Percentiles rank a stretch among this genome's conserved stretches.
phyloP scores from a whole-genome alignment of 495 filamentous ascomycete species.

The Talaromyces ruber region DNA sequence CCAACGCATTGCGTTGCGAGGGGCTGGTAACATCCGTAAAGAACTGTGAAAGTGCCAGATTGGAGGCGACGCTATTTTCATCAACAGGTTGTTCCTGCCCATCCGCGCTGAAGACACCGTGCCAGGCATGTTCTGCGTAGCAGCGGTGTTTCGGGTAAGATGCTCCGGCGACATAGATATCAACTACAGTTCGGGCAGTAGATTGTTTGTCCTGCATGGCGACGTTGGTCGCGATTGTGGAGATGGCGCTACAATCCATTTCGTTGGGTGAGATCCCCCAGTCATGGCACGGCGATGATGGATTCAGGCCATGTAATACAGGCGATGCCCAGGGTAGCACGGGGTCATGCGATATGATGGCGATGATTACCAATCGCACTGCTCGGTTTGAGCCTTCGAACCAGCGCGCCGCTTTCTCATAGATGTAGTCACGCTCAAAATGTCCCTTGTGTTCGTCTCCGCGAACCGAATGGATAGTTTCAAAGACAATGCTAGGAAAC shows the following conservation, averaged over 20 bases:
- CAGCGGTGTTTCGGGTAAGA: neutral
- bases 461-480: neutral
- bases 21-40: neutral
- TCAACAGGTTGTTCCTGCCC: neutral
- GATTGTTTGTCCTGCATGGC: neutral
- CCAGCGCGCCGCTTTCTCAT: neutral
- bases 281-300: neutral
- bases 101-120: neutral
- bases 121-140: neutral
- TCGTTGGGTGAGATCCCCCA: neutral
- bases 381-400: neutral
- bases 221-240: neutral
- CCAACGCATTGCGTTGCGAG: neutral
- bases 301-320: neutral
- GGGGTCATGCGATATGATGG: neutral
- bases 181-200: neutral
- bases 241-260: neutral
- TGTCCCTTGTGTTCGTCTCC: neutral
- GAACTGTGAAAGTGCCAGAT: neutral
- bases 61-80: neutral
- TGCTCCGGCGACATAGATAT: neutral
- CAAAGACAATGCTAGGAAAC: neutral
- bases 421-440: neutral
- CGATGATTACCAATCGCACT: neutral
- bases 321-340: neutral